phyloP scores from a whole-genome alignment of 768 basidiomycete genomes.

The Phallus indusiatus region DNA sequence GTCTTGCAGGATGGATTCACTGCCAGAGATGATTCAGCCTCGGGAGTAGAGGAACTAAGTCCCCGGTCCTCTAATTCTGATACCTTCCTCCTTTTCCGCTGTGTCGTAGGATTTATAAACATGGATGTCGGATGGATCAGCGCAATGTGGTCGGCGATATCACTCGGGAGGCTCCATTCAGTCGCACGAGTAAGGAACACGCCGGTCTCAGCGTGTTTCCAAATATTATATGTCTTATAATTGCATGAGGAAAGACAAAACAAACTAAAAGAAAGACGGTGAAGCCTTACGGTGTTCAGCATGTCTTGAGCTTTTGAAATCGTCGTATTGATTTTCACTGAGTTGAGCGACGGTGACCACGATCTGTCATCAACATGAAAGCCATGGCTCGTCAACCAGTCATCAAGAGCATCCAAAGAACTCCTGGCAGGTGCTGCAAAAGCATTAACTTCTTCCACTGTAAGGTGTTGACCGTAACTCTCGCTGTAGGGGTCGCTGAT shows the following conservation, averaged over 20 bases:
- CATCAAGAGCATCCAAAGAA: constrained; percentile 43
- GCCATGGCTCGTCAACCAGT: constrained; percentile 50
- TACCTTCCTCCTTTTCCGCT: no score
- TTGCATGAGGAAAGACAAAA: no score
- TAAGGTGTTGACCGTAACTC: constrained; percentile 50
- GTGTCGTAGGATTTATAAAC: constrained; percentile 29
- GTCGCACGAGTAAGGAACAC: constrained; percentile 47
- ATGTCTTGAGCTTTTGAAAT: constrained; percentile 51
- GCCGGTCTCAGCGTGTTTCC: constrained; percentile 37
- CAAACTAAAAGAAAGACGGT: no score
- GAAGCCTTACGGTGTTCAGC: constrained; percentile 34
- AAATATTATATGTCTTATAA: constrained; percentile 40
- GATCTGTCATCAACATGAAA: constrained; percentile 28
- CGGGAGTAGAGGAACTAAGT: no score
- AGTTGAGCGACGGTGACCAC: constrained; percentile 41
- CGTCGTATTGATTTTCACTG: constrained; percentile 46
- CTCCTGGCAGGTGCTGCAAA: constrained; percentile 49
- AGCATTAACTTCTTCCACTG: constrained; percentile 55
- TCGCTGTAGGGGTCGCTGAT: constrained; percentile 47
- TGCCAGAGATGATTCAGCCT: no score
- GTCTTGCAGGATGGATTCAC: no score
- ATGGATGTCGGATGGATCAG: constrained; percentile 53
- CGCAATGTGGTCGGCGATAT: constrained; percentile 44
- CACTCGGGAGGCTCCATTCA: constrained; percentile 47
- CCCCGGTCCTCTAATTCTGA: no score